These are phyloP conservation scores for Rossbeevera mucosa DNA, from an alignment of 768 basidiomycete genomes.

Conservation along the genomic window DNA sequence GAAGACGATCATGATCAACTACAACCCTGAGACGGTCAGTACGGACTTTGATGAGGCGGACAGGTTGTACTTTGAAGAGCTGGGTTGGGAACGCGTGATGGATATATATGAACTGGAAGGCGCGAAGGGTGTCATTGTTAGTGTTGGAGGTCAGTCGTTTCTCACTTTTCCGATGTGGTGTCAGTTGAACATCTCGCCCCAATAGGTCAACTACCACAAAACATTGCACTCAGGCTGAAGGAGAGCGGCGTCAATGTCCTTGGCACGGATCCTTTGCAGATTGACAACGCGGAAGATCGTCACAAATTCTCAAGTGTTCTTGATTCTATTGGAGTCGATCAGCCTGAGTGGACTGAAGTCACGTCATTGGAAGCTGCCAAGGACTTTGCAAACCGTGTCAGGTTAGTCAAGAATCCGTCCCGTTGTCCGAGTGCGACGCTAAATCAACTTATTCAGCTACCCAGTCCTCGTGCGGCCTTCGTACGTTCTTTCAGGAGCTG, in stretches of 20 bases:
- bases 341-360: slow-evolving; percentile 94
- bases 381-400: slow-evolving; percentile 81
- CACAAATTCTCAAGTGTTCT: slow-evolving; percentile 99
- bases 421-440: background rate
- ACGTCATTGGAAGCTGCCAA: slow-evolving; percentile 87
- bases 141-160: slow-evolving; percentile 76
- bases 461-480: slow-evolving; percentile 98
- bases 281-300: slow-evolving; percentile 96
- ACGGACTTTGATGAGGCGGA: slow-evolving; percentile 99
- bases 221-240: slow-evolving; percentile 95
- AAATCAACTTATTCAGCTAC: slow-evolving; percentile 51
- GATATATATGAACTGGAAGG: slow-evolving; percentile 97
- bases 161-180: background rate
- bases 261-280: slow-evolving; percentile 91
- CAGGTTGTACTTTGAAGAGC: slow-evolving; percentile 95
- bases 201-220: slow-evolving; percentile 93
- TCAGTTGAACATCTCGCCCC: background rate
- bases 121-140: slow-evolving; percentile 91
- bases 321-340: slow-evolving; percentile 92
- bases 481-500: slow-evolving; percentile 96
- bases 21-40: slow-evolving; percentile 98
- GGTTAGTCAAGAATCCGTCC: slow-evolving; percentile 29
- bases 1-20: slow-evolving; percentile 98
- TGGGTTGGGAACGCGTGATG: slow-evolving; percentile 98
- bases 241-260: slow-evolving; percentile 87